Conservation (phyloP, 805 yeast species). For the Candida stauntonica region DNA sequence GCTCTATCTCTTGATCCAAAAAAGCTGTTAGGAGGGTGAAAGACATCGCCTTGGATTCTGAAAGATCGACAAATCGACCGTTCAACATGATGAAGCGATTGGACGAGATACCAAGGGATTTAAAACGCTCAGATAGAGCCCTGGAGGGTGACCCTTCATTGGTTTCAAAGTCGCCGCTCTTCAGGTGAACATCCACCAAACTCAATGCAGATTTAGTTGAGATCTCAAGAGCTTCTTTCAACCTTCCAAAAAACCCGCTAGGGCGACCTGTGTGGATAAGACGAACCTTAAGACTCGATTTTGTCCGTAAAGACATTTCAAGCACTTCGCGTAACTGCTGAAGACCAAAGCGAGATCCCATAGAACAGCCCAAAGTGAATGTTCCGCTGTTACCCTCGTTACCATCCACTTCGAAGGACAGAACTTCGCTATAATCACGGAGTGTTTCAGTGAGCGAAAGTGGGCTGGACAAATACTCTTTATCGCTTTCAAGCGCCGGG, state of each 20-base stretch:
- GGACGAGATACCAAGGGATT: slow-evolving; percentile 31
- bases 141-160: slow-evolving; percentile 4
- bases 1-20: slow-evolving; percentile 42
- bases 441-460: slow-evolving; percentile 12
- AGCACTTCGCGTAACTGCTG: slow-evolving; percentile 41
- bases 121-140: slow-evolving; percentile 23
- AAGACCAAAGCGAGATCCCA: slow-evolving; percentile 34
- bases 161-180: slow-evolving; percentile 14
- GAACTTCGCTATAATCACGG: too few relatives aligned
- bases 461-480: slow-evolving; percentile 28
- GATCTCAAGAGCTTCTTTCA: slow-evolving; percentile 15
- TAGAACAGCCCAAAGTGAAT: slow-evolving; percentile 58
- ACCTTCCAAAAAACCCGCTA: slow-evolving; percentile 16
- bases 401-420: too few relatives aligned
- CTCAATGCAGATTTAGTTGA: slow-evolving; percentile 18
- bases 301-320: slow-evolving; percentile 22
- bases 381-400: slow-evolving; percentile 28
- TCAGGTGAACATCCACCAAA: slow-evolving; percentile 11
- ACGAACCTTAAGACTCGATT: slow-evolving; percentile 35
- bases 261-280: slow-evolving; percentile 28
- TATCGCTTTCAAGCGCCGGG: slow-evolving; percentile 39
- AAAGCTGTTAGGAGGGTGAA: slow-evolving; percentile 34
- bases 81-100: slow-evolving; percentile 43
- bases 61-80: slow-evolving; percentile 46
- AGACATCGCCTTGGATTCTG: slow-evolving; percentile 20